These are phyloP conservation scores for Paramyrothecium sp. DNA, from an alignment of 2,329 filamentous ascomycete genomes.

Conservation along the genomic window DNA sequence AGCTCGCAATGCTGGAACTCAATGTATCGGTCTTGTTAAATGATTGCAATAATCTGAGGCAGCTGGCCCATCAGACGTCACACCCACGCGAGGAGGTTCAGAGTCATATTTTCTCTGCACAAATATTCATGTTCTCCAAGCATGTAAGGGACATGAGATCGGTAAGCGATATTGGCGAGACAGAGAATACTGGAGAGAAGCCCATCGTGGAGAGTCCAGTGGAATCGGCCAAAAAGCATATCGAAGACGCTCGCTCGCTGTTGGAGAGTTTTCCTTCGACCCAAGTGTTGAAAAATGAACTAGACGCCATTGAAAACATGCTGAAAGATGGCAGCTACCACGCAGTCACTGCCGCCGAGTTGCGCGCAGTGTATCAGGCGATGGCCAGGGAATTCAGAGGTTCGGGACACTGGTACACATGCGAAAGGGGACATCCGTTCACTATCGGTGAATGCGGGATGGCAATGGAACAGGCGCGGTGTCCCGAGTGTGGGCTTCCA, in stretches of 20 bases:
- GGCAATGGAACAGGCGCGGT: constrained; percentile 59
- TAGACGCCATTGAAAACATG: constrained; percentile 44
- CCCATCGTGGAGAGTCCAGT: no score
- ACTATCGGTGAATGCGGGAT: constrained; percentile 66
- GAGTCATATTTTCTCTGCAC: no score
- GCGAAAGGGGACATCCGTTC: constrained; percentile 57
- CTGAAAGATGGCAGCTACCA: constrained; percentile 47
- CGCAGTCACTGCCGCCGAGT: constrained; percentile 48
- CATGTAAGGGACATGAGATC: background rate
- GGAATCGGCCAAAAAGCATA: constrained; percentile 10
- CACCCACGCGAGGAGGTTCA: constrained; percentile 39
- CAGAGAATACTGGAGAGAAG: background rate
- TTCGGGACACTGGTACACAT: constrained; percentile 63
- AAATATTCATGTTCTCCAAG: background rate
- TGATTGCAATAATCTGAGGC: constrained; percentile 39
- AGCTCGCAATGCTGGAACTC: constrained; percentile 11
- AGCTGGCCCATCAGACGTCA: constrained; percentile 28
- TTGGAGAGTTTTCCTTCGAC: constrained; percentile 22
- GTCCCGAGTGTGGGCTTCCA: constrained; percentile 58
- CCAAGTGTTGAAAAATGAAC: constrained; percentile 36
- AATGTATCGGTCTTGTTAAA: constrained; percentile 28
- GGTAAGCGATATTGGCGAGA: background rate
- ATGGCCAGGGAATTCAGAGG: constrained; percentile 50
- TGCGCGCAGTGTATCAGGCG: constrained; percentile 45
- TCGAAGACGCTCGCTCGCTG: constrained; percentile 15